These are phyloP conservation scores for Paradendryphiella salina DNA, from an alignment of 2,329 filamentous ascomycete genomes.

Conservation along the genomic window DNA sequence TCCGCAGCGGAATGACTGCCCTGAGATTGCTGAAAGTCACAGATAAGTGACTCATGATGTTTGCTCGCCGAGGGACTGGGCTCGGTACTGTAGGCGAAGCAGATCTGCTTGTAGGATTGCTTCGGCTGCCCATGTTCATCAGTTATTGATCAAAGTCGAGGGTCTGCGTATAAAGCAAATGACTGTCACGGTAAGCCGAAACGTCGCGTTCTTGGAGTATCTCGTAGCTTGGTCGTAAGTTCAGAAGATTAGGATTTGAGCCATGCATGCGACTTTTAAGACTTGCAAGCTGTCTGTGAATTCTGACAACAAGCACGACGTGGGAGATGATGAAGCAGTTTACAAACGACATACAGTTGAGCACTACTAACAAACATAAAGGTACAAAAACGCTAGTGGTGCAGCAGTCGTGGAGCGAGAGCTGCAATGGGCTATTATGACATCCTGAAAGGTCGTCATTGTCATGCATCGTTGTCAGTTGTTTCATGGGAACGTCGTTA, in stretches of 20 bases:
- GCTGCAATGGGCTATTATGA: neutral
- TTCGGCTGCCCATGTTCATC: constrained; percentile 1
- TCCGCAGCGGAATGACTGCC: constrained; percentile 8
- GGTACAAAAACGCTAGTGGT: neutral
- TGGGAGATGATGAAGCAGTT: constrained; percentile 5
- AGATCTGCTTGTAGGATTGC: neutral
- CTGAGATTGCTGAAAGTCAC: constrained; percentile 15
- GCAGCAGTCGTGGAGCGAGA: neutral
- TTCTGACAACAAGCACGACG: constrained; percentile 11
- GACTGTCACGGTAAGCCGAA: neutral
- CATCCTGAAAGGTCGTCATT: neutral
- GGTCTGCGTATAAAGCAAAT: neutral
- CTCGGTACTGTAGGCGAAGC: neutral
- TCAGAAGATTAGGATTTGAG: neutral
- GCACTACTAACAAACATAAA: constrained; percentile 3
- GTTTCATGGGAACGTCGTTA: neutral
- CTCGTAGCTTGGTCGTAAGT: neutral
- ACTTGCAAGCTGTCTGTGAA: constrained; percentile 3
- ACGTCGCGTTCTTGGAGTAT: neutral
- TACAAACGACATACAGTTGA: constrained; percentile 14
- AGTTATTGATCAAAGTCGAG: neutral
- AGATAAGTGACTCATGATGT: constrained; percentile 23
- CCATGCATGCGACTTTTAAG: neutral
- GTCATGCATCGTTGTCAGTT: neutral
- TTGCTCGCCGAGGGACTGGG: constrained; percentile 11